A percentile compares a stretch with the other conserved stretches of the same genome.
phyloP scores from a whole-genome alignment of 306 rosid species.

The Medicago arabica region DNA sequence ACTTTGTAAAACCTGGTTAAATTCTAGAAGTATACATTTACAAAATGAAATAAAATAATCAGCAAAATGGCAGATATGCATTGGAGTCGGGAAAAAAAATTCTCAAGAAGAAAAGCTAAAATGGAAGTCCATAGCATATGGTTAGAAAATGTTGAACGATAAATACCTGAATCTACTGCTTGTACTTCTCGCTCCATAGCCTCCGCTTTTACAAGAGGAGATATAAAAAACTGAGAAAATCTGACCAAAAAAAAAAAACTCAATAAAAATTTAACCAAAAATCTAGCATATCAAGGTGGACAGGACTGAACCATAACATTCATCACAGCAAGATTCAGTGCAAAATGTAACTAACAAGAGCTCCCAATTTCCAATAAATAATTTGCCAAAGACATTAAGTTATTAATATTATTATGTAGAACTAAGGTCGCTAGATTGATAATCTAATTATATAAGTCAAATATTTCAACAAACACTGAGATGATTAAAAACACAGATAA shows the following conservation, averaged over 20 bases:
- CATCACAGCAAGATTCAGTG: slow-evolving; percentile 21
- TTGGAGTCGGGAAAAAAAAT: not conserved
- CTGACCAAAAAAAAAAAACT: slow-evolving; percentile 48
- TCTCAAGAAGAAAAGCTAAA: not conserved
- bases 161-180: slow-evolving; percentile 94
- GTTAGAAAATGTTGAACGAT: slow-evolving; percentile 25
- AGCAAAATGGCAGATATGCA: slow-evolving; percentile 39
- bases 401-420: slow-evolving; percentile 10
- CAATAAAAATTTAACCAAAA: slow-evolving; percentile 36
- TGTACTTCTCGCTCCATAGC: slow-evolving; percentile 98
- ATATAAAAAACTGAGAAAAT: slow-evolving; percentile 94
- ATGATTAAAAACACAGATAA: slow-evolving; percentile 20
- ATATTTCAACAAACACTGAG: slow-evolving; percentile 18
- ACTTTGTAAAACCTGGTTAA: slow-evolving; percentile 85
- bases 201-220: slow-evolving; percentile 88
- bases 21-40: slow-evolving; percentile 64
- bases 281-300: slow-evolving; percentile 30
- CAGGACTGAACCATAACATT: slow-evolving; percentile 6
- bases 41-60: slow-evolving; percentile 45
- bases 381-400: not conserved
- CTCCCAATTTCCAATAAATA: slow-evolving; percentile 13
- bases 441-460: slow-evolving; percentile 11
- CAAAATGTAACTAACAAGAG: slow-evolving; percentile 22
- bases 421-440: slow-evolving; percentile 18
- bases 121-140: slow-evolving; percentile 28